phyloP scores from a whole-genome alignment of 768 basidiomycete species.

The Lentinula sp. region DNA sequence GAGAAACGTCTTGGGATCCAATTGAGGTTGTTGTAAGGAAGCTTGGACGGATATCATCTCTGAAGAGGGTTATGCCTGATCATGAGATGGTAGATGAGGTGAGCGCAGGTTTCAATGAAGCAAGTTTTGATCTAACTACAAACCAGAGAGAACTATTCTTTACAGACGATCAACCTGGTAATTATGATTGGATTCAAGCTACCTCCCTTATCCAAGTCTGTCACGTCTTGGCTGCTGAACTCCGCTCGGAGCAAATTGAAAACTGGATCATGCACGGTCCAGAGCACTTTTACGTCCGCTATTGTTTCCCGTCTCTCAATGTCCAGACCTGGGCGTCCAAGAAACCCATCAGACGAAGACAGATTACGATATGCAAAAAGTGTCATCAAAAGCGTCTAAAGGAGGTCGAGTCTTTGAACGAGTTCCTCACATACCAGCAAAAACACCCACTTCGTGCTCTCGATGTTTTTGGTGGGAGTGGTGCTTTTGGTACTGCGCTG shows the following conservation, averaged over 20 bases:
- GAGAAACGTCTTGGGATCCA: conserved; percentile 9
- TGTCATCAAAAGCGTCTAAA: conserved; percentile 30
- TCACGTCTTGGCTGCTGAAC: conserved; percentile 34
- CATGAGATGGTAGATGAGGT: conserved; percentile 54
- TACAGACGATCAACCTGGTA: conserved; percentile 33
- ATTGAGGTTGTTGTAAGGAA: conserved; percentile 28
- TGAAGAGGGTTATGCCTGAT: conserved; percentile 33
- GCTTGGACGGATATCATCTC: conserved; percentile 44
- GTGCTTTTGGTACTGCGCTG: conserved; percentile 60
- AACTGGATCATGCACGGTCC: conserved; percentile 49
- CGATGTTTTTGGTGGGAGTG: conserved; percentile 48
- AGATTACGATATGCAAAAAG: conserved; percentile 37
- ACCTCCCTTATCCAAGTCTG: conserved; percentile 41
- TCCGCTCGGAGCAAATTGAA: conserved; percentile 22
- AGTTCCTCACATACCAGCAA: conserved; percentile 24
- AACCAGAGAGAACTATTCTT: conserved; percentile 55
- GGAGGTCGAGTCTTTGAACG: conserved; percentile 20
- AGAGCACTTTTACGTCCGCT: conserved; percentile 53
- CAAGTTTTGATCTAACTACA: not conserved
- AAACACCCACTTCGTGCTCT: conserved; percentile 25
- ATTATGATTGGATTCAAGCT: conserved; percentile 22
- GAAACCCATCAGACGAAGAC: conserved; percentile 20
- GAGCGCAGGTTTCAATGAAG: not conserved
- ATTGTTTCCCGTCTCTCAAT: conserved; percentile 37
- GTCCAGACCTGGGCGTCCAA: conserved; percentile 32